Percentiles rank a stretch among this genome's conserved stretches.
phyloP scores from a whole-genome alignment of 345 rosid genomes.

The Gossypium ekmanianum region DNA sequence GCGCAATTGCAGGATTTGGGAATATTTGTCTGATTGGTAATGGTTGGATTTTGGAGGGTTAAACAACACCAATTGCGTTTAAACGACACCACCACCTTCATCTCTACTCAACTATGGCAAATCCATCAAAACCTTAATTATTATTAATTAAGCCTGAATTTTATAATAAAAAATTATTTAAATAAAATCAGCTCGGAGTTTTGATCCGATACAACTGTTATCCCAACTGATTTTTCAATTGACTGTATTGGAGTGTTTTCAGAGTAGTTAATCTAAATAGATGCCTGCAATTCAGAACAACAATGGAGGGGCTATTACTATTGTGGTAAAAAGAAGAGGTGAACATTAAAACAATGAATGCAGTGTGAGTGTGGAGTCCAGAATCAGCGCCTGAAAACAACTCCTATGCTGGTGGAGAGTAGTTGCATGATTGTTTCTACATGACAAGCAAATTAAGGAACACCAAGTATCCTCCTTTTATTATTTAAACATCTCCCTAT shows the following conservation, averaged over 20 bases:
- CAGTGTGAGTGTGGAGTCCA: background rate
- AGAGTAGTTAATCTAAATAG: no score
- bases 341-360: background rate
- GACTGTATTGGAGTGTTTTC: no score
- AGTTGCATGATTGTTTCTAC: background rate
- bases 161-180: no score
- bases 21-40: conserved; percentile 22
- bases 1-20: conserved; percentile 47
- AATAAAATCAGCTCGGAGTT: no score
- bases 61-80: conserved; percentile 30
- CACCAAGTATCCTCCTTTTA: background rate
- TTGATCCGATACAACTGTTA: no score
- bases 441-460: background rate
- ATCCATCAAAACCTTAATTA: no score
- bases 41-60: conserved; percentile 11
- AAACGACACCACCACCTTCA: background rate
- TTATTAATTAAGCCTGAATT: no score
- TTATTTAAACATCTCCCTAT: background rate
- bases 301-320: background rate
- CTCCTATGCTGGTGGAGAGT: background rate
- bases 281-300: no score
- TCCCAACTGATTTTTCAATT: no score
- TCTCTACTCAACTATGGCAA: no score
- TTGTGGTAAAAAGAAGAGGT: background rate
- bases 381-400: background rate